Evolutionary conservation across 2,329 filamentous ascomycete species (phyloP).

Genomic region (Nectriaceae sp.): DNA sequence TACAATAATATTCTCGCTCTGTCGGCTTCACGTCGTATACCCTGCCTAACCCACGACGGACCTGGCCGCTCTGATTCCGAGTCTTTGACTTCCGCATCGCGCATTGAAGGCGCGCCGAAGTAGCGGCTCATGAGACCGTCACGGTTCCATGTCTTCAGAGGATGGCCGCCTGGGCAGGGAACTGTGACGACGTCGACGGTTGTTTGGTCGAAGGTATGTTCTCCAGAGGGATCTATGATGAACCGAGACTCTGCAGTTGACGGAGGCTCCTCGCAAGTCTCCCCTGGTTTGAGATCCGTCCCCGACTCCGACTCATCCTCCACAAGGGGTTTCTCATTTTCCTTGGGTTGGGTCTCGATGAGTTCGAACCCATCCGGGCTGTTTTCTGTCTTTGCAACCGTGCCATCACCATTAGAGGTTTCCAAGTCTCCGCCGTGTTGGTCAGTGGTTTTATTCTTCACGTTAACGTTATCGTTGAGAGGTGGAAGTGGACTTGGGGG

Average conservation of each 20-base stretch:
- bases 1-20: conserved; percentile 54
- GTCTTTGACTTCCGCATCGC: conserved; percentile 34
- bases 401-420: too few species aligned
- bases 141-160: conserved; percentile 54
- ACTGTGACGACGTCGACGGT: conserved; percentile 55
- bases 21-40: conserved; percentile 49
- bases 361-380: too few species aligned
- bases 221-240: conserved; percentile 37
- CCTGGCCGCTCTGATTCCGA: conserved; percentile 22
- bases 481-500: conserved; percentile 23
- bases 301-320: not conserved
- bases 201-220: conserved; percentile 51
- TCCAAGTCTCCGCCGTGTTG: too few species aligned
- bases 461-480: not conserved
- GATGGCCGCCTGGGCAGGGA: conserved; percentile 54
- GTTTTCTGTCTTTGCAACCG: too few species aligned
- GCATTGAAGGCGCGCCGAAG: conserved; percentile 44
- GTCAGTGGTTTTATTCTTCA: too few species aligned
- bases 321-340: not conserved
- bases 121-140: conserved; percentile 51
- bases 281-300: not conserved
- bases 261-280: conserved; percentile 1
- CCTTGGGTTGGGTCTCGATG: not conserved
- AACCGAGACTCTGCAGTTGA: conserved; percentile 25
- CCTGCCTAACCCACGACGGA: conserved; percentile 55